Evolutionary conservation across 192 early-diverging fungal species (phyloP).

Genomic region (Geosiphon pyriformis): DNA sequence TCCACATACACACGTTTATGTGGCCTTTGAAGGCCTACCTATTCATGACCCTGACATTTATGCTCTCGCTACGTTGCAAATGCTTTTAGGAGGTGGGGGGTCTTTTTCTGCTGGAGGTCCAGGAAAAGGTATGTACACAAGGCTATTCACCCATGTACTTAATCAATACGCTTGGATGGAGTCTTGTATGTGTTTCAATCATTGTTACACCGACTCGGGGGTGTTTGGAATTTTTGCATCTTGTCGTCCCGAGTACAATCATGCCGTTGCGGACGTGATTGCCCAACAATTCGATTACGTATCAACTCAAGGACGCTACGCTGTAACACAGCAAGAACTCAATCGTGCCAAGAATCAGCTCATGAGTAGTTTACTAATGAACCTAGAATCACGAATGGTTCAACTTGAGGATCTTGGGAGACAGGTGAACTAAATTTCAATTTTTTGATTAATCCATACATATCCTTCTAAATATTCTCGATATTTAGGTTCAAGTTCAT

Average conservation of each 20-base stretch:
- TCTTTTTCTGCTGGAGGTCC: slow-evolving; percentile 97
- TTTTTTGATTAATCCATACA: slow-evolving; percentile 15
- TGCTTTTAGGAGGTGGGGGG: slow-evolving; percentile 91
- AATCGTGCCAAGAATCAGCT: slow-evolving; percentile 93
- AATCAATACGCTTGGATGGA: slow-evolving; percentile 95
- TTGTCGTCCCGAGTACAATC: slow-evolving; percentile 72
- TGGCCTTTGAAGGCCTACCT: slow-evolving; percentile 82
- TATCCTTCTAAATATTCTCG: background rate
- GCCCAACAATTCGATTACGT: slow-evolving; percentile 75
- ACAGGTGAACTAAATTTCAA: slow-evolving; percentile 43
- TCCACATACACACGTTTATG: slow-evolving; percentile 80
- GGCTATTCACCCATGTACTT: slow-evolving; percentile 90
- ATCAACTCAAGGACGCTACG: slow-evolving; percentile 39
- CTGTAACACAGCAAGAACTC: slow-evolving; percentile 59
- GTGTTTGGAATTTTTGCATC: slow-evolving; percentile 91
- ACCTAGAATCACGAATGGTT: slow-evolving; percentile 85
- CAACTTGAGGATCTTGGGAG: slow-evolving; percentile 93
- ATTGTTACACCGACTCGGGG: slow-evolving; percentile 84
- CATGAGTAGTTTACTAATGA: slow-evolving; percentile 88
- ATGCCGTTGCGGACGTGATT: slow-evolving; percentile 73
- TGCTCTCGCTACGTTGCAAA: slow-evolving; percentile 82
- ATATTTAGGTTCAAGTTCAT: slow-evolving; percentile 47
- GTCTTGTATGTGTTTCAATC: slow-evolving; percentile 88
- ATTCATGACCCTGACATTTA: slow-evolving; percentile 88
- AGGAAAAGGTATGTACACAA: slow-evolving; percentile 98